Evolutionary conservation across 2,329 filamentous ascomycete genomes (phyloP), one percentile per base, ranked within the genome.

Genomic region (Arachnomyces sp.): DNA sequence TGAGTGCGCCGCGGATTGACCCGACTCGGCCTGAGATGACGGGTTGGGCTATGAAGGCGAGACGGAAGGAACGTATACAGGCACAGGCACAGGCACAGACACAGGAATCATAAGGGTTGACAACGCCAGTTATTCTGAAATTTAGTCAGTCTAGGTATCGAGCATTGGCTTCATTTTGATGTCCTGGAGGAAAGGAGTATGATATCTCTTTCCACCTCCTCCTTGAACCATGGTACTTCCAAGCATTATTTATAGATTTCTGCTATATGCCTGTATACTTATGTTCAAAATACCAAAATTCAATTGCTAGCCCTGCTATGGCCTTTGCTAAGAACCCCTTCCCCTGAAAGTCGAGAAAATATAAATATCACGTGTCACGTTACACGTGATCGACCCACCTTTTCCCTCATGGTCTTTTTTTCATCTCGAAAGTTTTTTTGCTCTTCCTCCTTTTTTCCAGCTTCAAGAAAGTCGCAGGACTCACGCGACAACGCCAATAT

Each of bases 1-100:
- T 84, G 57, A 80, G 77, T 54, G 73, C 74, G 17, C 72, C 72
- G 13, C 60, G 68, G 33, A 63, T 68, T 40, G 67, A 71, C 46
- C 63, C 63, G 28, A 62, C 62, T 2, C 54, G 55, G 7, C 63
- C 63, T 9, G 63, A 66, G 33, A 53, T 66, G 61, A 65, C 62
- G 5, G 63, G 63, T 2, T 65, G 62, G 62, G 63, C 63, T 4
- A 66, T 67, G 62, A 67, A 63, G 42, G 57, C 64, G 43, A 65
- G 66, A 40, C 54, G 62, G 28, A 53, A 59, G 46, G 63, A 55
- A 43, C 58, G 62, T 44, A 48, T 50, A 38, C 44, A 46, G 38
- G 47, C 48, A 2, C 49, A 44, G 16, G 38, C 44, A 6, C 46
- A 47, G 0, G 50, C 50, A n/a, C 50, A 47, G 21, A 52, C 44